Evolutionary conservation across 164 flowering plant genomes (phyloP).

Genomic region (Houttuynia cordata): DNA sequence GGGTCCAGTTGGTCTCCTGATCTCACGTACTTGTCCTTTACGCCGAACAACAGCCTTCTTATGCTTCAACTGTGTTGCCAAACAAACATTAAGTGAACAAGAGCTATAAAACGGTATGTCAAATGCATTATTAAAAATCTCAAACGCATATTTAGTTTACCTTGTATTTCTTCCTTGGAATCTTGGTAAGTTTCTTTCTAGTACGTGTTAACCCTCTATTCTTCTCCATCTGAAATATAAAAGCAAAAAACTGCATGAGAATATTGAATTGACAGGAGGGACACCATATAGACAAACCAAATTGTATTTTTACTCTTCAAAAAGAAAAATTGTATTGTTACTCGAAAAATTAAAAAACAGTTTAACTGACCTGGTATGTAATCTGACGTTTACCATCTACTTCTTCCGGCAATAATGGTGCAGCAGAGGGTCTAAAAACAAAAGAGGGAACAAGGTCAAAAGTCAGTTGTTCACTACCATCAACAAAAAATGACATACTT

Average conservation of each 20-base stretch:
- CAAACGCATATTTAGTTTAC: slow-evolving; percentile 18
- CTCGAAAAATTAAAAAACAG: too few species aligned
- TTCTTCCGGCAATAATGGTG: slow-evolving; percentile 35
- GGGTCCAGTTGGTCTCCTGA: slow-evolving; percentile 48
- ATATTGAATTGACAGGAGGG: background rate
- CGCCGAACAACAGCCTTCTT: slow-evolving; percentile 35
- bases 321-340: too few species aligned
- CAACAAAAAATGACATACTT: background rate
- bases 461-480: background rate
- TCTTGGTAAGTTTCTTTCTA: slow-evolving; percentile 60
- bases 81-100: background rate
- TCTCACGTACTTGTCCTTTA: slow-evolving; percentile 67
- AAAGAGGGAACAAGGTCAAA: background rate
- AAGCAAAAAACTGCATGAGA: background rate
- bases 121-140: background rate
- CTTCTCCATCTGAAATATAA: slow-evolving; percentile 63
- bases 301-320: too few species aligned
- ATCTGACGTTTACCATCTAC: slow-evolving; percentile 77
- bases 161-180: slow-evolving; percentile 95
- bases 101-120: too few species aligned
- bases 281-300: background rate
- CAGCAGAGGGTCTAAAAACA: slow-evolving; percentile 30
- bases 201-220: slow-evolving; percentile 83
- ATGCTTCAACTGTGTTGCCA: slow-evolving; percentile 50
- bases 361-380: slow-evolving; percentile 48